Evolutionary conservation across 73 alveolate genomes (phyloP), one percentile per base, ranked within the genome.

Genomic region (Blepharisma stoltei): DNA sequence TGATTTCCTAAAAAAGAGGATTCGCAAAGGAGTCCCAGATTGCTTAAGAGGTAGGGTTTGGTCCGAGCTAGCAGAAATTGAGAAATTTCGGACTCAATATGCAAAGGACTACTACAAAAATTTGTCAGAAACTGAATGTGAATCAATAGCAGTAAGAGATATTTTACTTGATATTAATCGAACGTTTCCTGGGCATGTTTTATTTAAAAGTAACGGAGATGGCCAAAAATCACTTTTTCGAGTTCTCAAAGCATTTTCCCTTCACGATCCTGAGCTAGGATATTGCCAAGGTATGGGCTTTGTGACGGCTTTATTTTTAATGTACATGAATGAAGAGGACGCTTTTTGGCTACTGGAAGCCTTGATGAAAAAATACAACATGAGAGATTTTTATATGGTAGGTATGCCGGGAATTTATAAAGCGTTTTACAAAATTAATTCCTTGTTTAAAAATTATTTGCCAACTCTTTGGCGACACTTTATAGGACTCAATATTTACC

Each of bases 211-310:
- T 14, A 54, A 69, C 18, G 67, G 67, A n/a, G 18, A n/a, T 52
- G 67, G 67, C 32, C 67, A 52, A 49, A 81, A 81, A 43, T 23
- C 23, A 27, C 80, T 90, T 55, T 87, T 54, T 75, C 86, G 84
- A 67, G 83, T 90, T 11, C 85, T 87, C 49, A 90, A 81, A 78
- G 86, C 94, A 43, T 83, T 83, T 76, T 85, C 90, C 55, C 70
- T 71, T 54, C 73, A 75, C 54, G 94, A 87, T 77, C 78, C 77
- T 6, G 92, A 90, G 80, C 76, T 82, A 6, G 93, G 92, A 6
- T 90, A 90, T 78, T 90, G 97, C 76, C 94, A 90, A 83, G 97
- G 97, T 32, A 86, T 86, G 89, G 86, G 86, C 82, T 86, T 54
- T 71, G 70, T 90, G 5, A 84, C 87, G 0, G 92, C 78, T 11